Base-by-base conservation (phyloP, 2,329 filamentous ascomycete species). In the Amauroascus verrucosus region DNA sequence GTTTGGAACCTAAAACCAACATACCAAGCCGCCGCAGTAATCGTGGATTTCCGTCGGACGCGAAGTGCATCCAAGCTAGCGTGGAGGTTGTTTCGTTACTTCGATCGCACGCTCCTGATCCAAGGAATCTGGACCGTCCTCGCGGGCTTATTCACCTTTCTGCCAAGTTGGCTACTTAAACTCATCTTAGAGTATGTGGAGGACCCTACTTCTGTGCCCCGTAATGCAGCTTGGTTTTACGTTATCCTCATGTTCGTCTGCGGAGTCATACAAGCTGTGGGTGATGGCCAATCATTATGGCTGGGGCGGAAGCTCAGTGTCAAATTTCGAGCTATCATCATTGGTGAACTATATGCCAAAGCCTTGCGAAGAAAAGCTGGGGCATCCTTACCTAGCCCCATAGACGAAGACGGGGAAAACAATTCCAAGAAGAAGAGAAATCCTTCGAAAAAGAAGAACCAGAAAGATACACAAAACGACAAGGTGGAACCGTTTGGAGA, bases 291-390 rank as follows among this genome's bases (percentile, higher is more conserved):
- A 67, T 87, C 88, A 7, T 77, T 98, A 0, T 98, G 88, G 86
- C 85, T 95, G 55, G 93, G 93, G 14, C 85, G 93, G 53, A 95
- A 89, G 69, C 86, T 97, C 57, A 96, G 90, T 70, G 91, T 98
- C 62, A 85, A 88, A 57, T 77, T 97, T 41, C 85, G 91, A 58
- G 90, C 93, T 48, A 93, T 98, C 64, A 89, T 98, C 57, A 88
- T 98, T 60, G 93, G 93, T 53, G 93, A 98, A 64, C 93, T 98
- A 45, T 98, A 98, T 67, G 87, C 89, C 54, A 98, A 98, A 72
- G 88, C 93, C 1, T 77, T 98, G 16, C 83, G 94, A 58, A 84
- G 93, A 61, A 95, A 95, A 70, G 91, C 89, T 16, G 84, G 88
- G 20, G 83, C 90, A 7, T 81, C 83, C 16, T 78, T 77, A 35